Conservation (phyloP, 345 rosid genomes). For the Linum usitatissimum region DNA sequence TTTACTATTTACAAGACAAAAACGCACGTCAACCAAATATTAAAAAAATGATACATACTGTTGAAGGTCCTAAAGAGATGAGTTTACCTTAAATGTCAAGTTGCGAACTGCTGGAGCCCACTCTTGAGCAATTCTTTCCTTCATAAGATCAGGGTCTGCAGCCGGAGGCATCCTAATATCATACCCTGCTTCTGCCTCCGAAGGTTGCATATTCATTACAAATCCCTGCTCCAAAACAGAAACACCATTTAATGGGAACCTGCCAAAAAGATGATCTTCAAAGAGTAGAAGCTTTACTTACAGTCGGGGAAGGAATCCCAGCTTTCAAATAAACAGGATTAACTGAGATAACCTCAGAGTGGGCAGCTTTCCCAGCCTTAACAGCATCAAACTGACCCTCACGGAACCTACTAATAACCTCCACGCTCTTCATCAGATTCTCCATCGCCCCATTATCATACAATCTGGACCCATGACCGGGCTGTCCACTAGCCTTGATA, state of each 20-base stretch:
- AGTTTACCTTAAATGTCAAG: conserved; percentile 56
- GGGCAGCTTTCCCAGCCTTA: conserved; percentile 55
- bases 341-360: conserved; percentile 70
- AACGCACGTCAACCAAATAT: not conserved
- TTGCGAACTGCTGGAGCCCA: conserved; percentile 84
- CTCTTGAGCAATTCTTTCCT: conserved; percentile 58
- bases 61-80: not conserved
- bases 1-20: not conserved
- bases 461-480: conserved; percentile 80
- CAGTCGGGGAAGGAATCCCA: conserved; percentile 57
- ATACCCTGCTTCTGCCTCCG: conserved; percentile 92
- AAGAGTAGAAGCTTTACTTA: conserved; percentile 18
- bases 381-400: conserved; percentile 65
- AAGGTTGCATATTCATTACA: conserved; percentile 91
- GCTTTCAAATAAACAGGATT: conserved; percentile 83
- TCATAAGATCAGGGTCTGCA: conserved; percentile 47
- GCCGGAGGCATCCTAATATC: conserved; percentile 76
- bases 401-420: conserved; percentile 49
- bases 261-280: not conserved
- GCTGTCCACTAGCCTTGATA: conserved; percentile 46
- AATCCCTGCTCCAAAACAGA: conserved; percentile 39
- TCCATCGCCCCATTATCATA: conserved; percentile 76
- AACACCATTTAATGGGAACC: not conserved
- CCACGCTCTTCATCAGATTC: conserved; percentile 84
- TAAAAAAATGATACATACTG: not conserved